Base-by-base conservation (phyloP, 1,139 yeast species). In the Diutina catenulata region DNA sequence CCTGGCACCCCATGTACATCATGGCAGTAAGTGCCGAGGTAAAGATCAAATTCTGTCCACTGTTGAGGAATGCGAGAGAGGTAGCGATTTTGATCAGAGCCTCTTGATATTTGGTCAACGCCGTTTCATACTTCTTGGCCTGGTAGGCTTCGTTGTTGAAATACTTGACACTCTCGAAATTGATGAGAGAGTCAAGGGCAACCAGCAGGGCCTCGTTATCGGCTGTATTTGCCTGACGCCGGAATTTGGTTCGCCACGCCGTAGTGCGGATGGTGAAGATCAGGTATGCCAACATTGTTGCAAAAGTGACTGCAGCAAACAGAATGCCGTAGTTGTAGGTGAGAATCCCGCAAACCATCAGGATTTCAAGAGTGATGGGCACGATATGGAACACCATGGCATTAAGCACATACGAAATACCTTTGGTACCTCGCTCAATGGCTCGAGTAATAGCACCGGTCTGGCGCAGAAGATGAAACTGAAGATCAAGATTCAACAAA, bases 1-100 rank as follows among this genome's bases (percentile, higher is more conserved):
- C 97, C 42, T 77, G 76, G 50, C 96, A 87, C n/a, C 96, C 97
- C 95, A 91, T 80, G 56, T 83, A 91, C 98, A 91, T 93, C 94
- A 93, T 91, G 2, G 80, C 87, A 1, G 98, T 91, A 47, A 93
- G 64, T 1, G 98, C 97, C 28, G 83, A 60, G 0, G 97, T 83
- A 59, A 93, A 91, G 23, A 91, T 91, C 40, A 87, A 54, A 55
- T 84, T 88, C 58, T 91, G 99, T 4, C 98, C 98, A 0, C 94
- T 71, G 49, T 91, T 91, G 45, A 91, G 67, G 51, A 74, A 87
- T 15, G 97, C 94, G 45, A 91, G 65, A 1, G 97, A 88, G 2
- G 95, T 87, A 4, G 95, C 95, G 19, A 88, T 91, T 51, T 84
- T 83, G 47, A 87, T 80, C 27, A 84, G 78, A 1, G 94, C 80